These are phyloP conservation scores for Pleurotus citrinopileatus DNA, from an alignment of 768 basidiomycete species.

Conservation along the genomic window DNA sequence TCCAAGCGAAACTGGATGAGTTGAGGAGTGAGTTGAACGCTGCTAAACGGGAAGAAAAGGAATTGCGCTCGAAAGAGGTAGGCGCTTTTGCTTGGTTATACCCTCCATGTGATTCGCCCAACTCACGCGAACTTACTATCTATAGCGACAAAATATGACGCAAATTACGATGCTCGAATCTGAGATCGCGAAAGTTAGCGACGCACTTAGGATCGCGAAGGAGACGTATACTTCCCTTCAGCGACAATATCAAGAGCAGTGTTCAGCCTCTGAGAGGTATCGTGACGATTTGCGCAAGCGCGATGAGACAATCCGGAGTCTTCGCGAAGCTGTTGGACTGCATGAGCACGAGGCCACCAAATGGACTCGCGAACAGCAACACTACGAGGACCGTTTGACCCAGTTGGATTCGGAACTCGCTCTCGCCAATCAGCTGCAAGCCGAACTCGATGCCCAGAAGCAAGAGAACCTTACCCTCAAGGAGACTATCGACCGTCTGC, in stretches of 20 bases:
- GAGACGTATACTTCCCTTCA: slow-evolving; percentile 74
- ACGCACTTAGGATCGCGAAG: slow-evolving; percentile 70
- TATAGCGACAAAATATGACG: slow-evolving; percentile 57
- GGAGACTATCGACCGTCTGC: slow-evolving; percentile 94
- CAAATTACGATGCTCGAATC: slow-evolving; percentile 73
- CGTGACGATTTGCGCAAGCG: slow-evolving; percentile 71
- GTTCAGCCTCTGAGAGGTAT: slow-evolving; percentile 76
- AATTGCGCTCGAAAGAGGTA: slow-evolving; percentile 84
- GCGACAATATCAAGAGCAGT: slow-evolving; percentile 88
- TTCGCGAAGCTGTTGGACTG: slow-evolving; percentile 56
- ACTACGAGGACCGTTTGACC: slow-evolving; percentile 68
- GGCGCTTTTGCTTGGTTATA: slow-evolving; percentile 15
- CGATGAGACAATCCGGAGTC: slow-evolving; percentile 67
- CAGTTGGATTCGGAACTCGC: slow-evolving; percentile 71
- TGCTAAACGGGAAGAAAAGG: slow-evolving; percentile 91
- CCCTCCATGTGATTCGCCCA: too few relatives aligned
- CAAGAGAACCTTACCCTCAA: slow-evolving; percentile 91
- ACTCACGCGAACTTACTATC: too few relatives aligned
- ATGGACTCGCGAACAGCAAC: slow-evolving; percentile 63
- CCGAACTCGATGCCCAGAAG: slow-evolving; percentile 86
- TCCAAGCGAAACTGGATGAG: slow-evolving; percentile 77
- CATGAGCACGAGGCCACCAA: slow-evolving; percentile 68
- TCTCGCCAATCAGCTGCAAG: slow-evolving; percentile 68
- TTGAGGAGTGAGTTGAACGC: slow-evolving; percentile 69
- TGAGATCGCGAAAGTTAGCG: slow-evolving; percentile 75